phyloP scores from a whole-genome alignment of 2,329 filamentous ascomycete genomes.

The Rutstroemia sydowiana region DNA sequence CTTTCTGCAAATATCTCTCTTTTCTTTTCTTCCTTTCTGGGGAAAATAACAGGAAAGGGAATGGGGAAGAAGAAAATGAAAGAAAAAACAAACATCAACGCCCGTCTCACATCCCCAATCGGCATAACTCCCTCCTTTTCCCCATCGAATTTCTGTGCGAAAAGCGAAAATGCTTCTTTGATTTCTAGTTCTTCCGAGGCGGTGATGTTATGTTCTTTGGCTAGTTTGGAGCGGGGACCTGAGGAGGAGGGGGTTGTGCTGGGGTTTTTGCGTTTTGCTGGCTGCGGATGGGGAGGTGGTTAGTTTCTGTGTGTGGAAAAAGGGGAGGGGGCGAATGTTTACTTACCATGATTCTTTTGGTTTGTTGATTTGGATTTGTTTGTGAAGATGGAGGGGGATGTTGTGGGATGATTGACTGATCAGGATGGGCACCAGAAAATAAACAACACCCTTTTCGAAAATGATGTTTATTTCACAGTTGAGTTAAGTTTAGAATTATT shows the following conservation, averaged over 20 bases:
- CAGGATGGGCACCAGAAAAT: no score
- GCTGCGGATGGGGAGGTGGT: conserved; percentile 13
- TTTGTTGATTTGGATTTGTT: no score
- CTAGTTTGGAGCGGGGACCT: conserved; percentile 70
- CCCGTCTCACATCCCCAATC: conserved; percentile 51
- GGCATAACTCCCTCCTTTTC: conserved; percentile 55
- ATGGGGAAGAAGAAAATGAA: not conserved
- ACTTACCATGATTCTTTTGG: no score
- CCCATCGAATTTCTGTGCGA: conserved; percentile 61
- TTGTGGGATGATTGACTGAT: no score
- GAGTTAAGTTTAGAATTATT: no score
- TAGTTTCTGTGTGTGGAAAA: not conserved
- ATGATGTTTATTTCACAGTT: no score
- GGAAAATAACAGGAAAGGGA: not conserved
- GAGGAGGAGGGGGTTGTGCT: conserved; percentile 17
- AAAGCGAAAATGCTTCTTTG: conserved; percentile 80
- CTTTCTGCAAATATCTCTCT: no score
- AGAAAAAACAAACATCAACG: conserved; percentile 52
- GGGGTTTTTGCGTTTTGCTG: conserved; percentile 27
- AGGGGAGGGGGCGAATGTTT: no score
- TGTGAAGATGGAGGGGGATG: no score
- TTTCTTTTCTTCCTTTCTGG: no score
- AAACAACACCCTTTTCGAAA: no score
- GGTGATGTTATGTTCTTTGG: conserved; percentile 82
- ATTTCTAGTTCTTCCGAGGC: conserved; percentile 85